Evolutionary conservation across 2,329 filamentous ascomycete species (phyloP).

Genomic region (Penicillium hordei): DNA sequence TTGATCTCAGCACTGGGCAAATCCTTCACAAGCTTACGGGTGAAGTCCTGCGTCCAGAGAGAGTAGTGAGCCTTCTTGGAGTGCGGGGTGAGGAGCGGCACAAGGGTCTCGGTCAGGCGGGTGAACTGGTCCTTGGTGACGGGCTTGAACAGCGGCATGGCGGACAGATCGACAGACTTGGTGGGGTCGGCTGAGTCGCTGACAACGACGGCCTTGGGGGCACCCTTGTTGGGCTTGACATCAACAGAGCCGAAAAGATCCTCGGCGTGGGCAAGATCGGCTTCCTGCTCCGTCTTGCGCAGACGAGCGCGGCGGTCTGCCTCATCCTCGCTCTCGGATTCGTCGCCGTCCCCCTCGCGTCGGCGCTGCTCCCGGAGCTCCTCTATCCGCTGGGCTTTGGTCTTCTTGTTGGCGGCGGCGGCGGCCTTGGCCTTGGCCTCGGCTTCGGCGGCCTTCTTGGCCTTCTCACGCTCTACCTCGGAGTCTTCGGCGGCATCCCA

Average conservation of each 20-base stretch:
- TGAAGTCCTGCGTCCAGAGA: conserved; percentile 86
- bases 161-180: conserved; percentile 75
- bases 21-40: conserved; percentile 82
- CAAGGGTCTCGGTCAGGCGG: conserved; percentile 72
- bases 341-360: conserved; percentile 58
- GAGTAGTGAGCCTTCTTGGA: conserved; percentile 86
- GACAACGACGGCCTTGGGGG: conserved; percentile 63
- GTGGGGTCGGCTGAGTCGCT: conserved; percentile 71
- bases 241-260: conserved; percentile 81
- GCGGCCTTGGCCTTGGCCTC: conserved; percentile 89
- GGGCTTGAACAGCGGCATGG: conserved; percentile 84
- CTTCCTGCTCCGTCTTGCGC: conserved; percentile 76
- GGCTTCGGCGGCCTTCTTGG: conserved; percentile 76
- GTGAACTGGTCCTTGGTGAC: conserved; percentile 83
- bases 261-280: conserved; percentile 84
- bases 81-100: conserved; percentile 72
- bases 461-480: conserved; percentile 94
- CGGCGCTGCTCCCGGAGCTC: conserved; percentile 68
- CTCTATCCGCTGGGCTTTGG: conserved; percentile 79
- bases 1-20: conserved; percentile 92
- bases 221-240: conserved; percentile 65
- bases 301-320: conserved; percentile 72
- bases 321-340: conserved; percentile 66
- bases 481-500: conserved; percentile 98
- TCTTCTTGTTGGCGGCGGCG: conserved; percentile 86